Percentiles rank a stretch among this genome's conserved stretches.
Conservation (phyloP, 345 rosid species). For the Mangifera indica region DNA sequence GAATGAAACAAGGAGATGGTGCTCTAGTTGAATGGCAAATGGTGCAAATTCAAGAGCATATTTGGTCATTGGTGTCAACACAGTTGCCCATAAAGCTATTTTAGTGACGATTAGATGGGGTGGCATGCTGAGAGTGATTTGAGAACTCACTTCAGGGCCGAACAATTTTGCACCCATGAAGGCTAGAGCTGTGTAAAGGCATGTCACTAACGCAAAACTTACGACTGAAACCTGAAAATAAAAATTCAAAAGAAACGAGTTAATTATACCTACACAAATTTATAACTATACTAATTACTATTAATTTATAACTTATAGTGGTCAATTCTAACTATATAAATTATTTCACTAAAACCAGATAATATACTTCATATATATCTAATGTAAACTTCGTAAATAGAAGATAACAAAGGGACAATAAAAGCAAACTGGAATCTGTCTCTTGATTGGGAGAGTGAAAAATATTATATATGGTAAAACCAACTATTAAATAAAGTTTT, state of each 20-base stretch:
- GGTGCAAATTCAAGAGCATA: constrained; percentile 78
- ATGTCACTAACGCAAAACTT: constrained; percentile 60
- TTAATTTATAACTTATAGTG: no score
- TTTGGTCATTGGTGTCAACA: constrained; percentile 75
- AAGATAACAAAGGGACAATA: no score
- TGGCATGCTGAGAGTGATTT: constrained; percentile 75
- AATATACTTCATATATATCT: background rate
- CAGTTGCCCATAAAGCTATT: constrained; percentile 77
- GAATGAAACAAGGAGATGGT: constrained; percentile 46
- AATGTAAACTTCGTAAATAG: background rate
- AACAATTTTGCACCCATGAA: constrained; percentile 75
- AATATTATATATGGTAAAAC: no score
- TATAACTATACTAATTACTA: no score
- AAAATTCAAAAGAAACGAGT: background rate
- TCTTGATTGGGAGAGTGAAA: no score
- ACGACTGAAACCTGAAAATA: constrained; percentile 62
- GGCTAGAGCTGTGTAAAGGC: constrained; percentile 51
- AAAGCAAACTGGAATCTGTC: no score
- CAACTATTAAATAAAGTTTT: no score
- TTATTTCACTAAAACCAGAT: background rate
- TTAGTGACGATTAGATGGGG: constrained; percentile 52
- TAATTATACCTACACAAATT: background rate
- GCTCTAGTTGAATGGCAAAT: constrained; percentile 69
- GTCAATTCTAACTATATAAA: no score
- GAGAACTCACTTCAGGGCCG: constrained; percentile 57